Percentiles rank a stretch among this genome's conserved stretches.
Evolutionary conservation across 352 stramenopile genomes (phyloP).

Genomic region (Phytophthora ohioensis): DNA sequence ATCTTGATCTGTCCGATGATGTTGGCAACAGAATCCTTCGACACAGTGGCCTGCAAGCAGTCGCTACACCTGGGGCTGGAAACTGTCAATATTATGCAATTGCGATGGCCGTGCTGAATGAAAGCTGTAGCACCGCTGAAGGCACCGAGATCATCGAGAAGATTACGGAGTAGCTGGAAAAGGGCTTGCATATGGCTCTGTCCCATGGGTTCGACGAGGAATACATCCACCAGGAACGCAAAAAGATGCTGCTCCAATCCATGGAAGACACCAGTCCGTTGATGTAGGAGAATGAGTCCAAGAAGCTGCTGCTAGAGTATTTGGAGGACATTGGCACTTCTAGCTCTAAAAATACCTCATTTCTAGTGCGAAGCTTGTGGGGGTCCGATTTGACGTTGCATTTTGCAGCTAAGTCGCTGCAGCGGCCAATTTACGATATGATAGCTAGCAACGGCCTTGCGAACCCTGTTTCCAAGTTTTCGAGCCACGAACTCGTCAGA

Average conservation of each 20-base stretch:
- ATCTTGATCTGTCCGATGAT: not conserved
- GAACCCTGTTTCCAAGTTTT: not conserved
- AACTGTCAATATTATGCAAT: slow-evolving; percentile 7
- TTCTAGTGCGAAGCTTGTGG: not conserved
- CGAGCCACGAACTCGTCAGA: not conserved
- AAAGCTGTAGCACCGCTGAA: not conserved
- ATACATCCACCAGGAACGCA: not conserved
- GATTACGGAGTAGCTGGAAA: slow-evolving; percentile 8
- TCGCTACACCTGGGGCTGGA: not conserved
- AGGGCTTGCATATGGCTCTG: not conserved
- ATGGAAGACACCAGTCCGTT: too few species aligned
- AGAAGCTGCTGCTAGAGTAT: not conserved
- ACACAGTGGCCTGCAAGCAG: not conserved
- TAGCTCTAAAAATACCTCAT: not conserved
- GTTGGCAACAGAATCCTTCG: not conserved
- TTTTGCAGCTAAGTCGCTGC: not conserved
- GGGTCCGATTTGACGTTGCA: not conserved
- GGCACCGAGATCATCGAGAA: not conserved
- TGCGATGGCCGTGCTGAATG: not conserved
- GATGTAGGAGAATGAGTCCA: not conserved
- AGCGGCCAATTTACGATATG: not conserved
- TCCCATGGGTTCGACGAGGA: slow-evolving; percentile 2
- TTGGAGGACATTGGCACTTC: not conserved
- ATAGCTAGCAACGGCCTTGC: not conserved
- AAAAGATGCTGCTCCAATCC: too few species aligned